Evolutionary conservation across 192 early-diverging fungal species (phyloP).

Genomic region (Rhizophagus prolifer): DNA sequence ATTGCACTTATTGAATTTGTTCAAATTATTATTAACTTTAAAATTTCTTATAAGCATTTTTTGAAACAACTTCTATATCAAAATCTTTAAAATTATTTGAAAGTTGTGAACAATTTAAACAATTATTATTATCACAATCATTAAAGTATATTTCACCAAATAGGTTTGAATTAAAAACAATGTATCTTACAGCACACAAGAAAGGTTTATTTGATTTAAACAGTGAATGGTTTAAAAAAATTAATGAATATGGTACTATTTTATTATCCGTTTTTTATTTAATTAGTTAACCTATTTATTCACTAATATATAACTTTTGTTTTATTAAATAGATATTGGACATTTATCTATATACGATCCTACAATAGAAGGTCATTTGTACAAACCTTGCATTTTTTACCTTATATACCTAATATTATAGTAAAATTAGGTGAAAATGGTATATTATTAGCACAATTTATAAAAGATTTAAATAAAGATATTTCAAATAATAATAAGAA

Average conservation of each 20-base stretch:
- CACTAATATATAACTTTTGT: not conserved
- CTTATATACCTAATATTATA: slow-evolving; percentile 43
- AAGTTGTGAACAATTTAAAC: slow-evolving; percentile 40
- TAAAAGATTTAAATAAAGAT: slow-evolving; percentile 12
- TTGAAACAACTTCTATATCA: slow-evolving; percentile 90
- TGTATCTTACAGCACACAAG: slow-evolving; percentile 46
- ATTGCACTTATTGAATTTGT: not conserved
- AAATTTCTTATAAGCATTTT: slow-evolving; percentile 49
- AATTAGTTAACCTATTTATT: not conserved
- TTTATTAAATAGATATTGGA: not conserved
- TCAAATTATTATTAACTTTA: not conserved
- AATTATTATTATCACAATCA: slow-evolving; percentile 27
- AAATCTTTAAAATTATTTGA: slow-evolving; percentile 66
- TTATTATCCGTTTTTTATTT: not conserved
- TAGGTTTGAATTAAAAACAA: slow-evolving; percentile 61
- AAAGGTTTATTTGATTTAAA: slow-evolving; percentile 29
- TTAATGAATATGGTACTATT: slow-evolving; percentile 26
- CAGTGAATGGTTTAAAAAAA: slow-evolving; percentile 20
- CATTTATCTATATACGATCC: not conserved
- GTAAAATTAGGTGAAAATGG: slow-evolving; percentile 74
- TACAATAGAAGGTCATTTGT: not conserved
- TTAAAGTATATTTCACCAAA: slow-evolving; percentile 74
- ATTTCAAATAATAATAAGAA: not conserved
- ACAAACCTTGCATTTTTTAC: slow-evolving; percentile 26
- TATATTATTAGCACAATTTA: slow-evolving; percentile 38